A percentile compares a stretch with the other conserved stretches of the same genome.
These are phyloP conservation scores for Colletotrichum melonis DNA, from an alignment of 2,329 filamentous ascomycete species.

Conservation along the genomic window DNA sequence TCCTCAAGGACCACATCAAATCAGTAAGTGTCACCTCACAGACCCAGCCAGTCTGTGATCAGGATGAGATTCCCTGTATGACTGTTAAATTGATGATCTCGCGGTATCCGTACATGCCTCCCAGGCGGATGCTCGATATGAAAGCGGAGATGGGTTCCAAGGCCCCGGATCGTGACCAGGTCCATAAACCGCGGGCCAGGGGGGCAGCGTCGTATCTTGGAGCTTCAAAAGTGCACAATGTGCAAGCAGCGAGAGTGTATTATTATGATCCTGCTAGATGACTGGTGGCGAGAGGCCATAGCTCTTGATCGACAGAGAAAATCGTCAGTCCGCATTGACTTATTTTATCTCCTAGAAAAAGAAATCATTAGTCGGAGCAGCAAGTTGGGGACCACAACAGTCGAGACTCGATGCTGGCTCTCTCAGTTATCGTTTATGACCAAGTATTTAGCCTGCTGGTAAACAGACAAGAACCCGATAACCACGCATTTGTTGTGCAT, in stretches of 20 bases:
- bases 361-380: neutral
- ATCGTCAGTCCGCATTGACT: slow-evolving; percentile 13
- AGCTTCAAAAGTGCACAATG: neutral
- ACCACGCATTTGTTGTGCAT: neutral
- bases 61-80: neutral
- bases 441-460: neutral
- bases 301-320: neutral
- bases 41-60: neutral
- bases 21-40: neutral
- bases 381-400: neutral
- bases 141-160: neutral
- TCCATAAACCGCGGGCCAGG: neutral
- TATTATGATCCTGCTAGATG: neutral
- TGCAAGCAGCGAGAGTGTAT: neutral
- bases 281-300: slow-evolving; percentile 3
- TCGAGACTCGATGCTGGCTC: neutral
- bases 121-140: neutral
- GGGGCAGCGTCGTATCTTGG: neutral
- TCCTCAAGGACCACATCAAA: neutral
- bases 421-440: slow-evolving; percentile 19
- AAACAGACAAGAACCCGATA: neutral
- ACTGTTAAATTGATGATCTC: neutral
- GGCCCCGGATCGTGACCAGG: neutral
- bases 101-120: neutral
- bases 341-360: slow-evolving; percentile 10